These are phyloP conservation scores for Komagataea norvegica DNA, from an alignment of 1,139 yeast genomes.

Conservation along the genomic window DNA sequence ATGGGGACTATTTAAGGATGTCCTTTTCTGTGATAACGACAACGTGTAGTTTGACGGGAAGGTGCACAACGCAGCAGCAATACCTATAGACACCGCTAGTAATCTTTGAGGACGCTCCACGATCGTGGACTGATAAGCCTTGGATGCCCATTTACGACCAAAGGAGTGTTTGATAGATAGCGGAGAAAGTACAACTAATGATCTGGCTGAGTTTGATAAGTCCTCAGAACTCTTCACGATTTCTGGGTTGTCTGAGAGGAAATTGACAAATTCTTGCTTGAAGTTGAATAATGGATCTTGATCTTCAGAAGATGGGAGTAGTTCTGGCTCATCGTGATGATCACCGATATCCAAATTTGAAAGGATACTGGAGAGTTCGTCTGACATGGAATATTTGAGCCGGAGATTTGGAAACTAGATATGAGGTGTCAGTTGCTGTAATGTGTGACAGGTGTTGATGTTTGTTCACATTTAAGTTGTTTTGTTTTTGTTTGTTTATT, in stretches of 20 bases:
- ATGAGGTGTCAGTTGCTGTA: too few species aligned
- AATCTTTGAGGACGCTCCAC: slow-evolving; percentile 84
- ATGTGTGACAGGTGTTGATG: too few species aligned
- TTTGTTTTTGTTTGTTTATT: slow-evolving; percentile 2
- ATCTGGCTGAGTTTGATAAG: slow-evolving; percentile 12
- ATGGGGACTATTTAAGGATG: slow-evolving; percentile 50
- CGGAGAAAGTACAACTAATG: slow-evolving; percentile 48
- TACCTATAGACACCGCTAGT: slow-evolving; percentile 71
- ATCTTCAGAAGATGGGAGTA: not conserved
- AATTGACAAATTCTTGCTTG: slow-evolving; percentile 41
- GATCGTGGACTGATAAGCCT: slow-evolving; percentile 60
- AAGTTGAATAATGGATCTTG: slow-evolving; percentile 36
- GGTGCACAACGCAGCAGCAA: slow-evolving; percentile 71
- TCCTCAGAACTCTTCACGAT: slow-evolving; percentile 40
- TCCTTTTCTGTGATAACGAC: slow-evolving; percentile 43
- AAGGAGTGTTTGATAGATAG: slow-evolving; percentile 64
- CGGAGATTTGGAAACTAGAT: too few species aligned
- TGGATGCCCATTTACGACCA: slow-evolving; percentile 73
- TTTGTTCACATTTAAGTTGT: too few species aligned
- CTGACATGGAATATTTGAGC: too few species aligned
- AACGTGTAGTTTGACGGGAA: slow-evolving; percentile 58
- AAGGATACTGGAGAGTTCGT: slow-evolving; percentile 16
- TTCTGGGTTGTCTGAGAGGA: slow-evolving; percentile 51
- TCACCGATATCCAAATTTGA: slow-evolving; percentile 19
- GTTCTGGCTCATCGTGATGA: not conserved